Conservation (phyloP, 2,329 filamentous ascomycete genomes). For the Cordyceps sp. region DNA sequence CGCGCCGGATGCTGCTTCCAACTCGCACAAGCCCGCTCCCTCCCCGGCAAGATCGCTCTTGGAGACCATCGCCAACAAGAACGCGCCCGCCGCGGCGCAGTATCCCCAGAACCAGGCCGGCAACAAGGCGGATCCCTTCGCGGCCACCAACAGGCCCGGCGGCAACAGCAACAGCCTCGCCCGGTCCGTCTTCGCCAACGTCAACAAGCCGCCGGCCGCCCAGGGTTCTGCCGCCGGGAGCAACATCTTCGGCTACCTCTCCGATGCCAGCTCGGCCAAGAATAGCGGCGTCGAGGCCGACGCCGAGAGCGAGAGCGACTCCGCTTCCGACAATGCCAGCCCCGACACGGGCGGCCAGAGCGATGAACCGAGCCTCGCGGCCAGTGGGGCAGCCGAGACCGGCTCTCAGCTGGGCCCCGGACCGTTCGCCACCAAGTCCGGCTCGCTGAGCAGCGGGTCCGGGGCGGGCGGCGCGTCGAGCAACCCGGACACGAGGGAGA, state of each 20-base stretch:
- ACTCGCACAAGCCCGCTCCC: constrained; percentile 31
- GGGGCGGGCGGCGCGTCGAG: constrained; percentile 14
- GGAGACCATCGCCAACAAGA: constrained; percentile 39
- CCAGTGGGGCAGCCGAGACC: constrained; percentile 23
- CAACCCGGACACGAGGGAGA: constrained; percentile 24
- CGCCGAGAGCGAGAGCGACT: constrained; percentile 27
- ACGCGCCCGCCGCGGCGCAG: too few species aligned
- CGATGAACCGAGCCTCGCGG: constrained; percentile 24
- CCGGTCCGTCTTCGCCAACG: constrained; percentile 24
- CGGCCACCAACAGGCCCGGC: constrained; percentile 16
- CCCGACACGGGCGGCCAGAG: constrained; percentile 25
- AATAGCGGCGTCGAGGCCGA: constrained; percentile 34
- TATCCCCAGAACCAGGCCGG: too few species aligned
- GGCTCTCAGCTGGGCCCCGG: constrained; percentile 14
- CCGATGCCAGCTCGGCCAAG: constrained; percentile 36
- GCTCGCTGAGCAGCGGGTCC: constrained; percentile 7
- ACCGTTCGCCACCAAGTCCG: constrained; percentile 15
- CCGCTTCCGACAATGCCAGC: constrained; percentile 27
- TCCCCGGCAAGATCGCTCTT: constrained; percentile 40
- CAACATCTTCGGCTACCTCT: constrained; percentile 46
- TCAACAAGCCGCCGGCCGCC: constrained; percentile 16
- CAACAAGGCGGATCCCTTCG: constrained; percentile 15
- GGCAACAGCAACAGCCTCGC: constrained; percentile 21
- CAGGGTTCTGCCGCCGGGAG: constrained; percentile 10
- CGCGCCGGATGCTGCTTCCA: too few species aligned